Percentiles rank a stretch among this genome's conserved stretches.
Conservation (phyloP, 106 monocot genomes). For the Dendrobium catenatum region DNA sequence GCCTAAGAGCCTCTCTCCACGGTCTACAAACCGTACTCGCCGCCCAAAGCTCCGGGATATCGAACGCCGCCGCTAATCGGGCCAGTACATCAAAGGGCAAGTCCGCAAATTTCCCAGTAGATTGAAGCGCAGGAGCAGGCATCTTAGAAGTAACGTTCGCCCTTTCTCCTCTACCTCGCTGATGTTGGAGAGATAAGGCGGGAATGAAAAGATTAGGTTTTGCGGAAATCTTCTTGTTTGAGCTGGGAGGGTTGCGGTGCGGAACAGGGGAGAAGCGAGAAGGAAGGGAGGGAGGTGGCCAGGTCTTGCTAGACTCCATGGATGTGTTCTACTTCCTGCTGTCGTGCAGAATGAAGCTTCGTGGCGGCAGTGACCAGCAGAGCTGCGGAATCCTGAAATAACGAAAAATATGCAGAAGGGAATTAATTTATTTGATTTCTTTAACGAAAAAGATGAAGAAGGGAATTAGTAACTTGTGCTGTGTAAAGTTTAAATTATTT, state of each 20-base stretch:
- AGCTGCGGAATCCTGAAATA: no score
- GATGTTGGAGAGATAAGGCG: background rate
- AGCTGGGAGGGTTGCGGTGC: background rate
- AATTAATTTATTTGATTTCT: no score
- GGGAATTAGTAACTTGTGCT: no score
- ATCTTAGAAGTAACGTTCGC: background rate
- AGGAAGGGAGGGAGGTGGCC: background rate
- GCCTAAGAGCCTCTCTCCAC: constrained; percentile 45
- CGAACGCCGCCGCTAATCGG: constrained; percentile 36
- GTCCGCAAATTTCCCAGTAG: constrained; percentile 20
- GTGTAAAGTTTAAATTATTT: no score
- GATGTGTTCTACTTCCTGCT: background rate
- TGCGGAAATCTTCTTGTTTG: background rate
- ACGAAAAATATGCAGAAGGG: no score
- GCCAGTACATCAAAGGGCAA: constrained; percentile 36
- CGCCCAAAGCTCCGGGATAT: constrained; percentile 33
- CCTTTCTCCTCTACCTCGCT: background rate
- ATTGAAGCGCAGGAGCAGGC: background rate
- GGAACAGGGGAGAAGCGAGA: constrained; percentile 9
- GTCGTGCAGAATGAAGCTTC: no score
- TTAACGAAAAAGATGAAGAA: no score
- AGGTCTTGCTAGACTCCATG: constrained; percentile 9
- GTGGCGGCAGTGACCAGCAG: no score
- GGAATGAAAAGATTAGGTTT: background rate
- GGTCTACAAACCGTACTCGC: constrained; percentile 35